Evolutionary conservation across 139 green algal genomes (phyloP), one percentile per base, ranked within the genome.

Genomic region (Eudorina sp.): DNA sequence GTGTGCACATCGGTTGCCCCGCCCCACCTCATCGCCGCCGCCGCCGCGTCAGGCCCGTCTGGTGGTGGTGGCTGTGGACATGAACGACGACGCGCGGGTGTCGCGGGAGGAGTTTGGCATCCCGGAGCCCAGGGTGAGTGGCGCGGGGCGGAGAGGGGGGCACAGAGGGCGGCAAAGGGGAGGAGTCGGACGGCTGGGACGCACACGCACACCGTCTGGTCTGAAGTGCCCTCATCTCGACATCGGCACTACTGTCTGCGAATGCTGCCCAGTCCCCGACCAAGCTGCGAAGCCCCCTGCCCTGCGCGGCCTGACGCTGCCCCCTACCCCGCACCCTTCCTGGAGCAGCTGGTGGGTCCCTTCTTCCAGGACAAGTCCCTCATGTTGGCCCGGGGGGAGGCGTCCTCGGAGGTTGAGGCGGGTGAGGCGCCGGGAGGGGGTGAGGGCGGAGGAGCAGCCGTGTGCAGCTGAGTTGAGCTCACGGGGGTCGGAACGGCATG

Each of bases 341-440:
- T 34, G 27, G 1, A 41, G 21, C 82, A 79, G 62, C 64, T 88
- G 45, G 64, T 68, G 34, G 83, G 83, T 2, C 83, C 83, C 48
- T 55, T 89, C 29, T 89, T 89, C 27, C 69, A 74, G 53, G 53
- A 83, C 83, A 55, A 29, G 34, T 31, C 36, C 13, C 18, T 53
- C 25, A 55, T 55, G 55, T 40, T 89, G 34, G 40, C 9, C 25
- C 55, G 53, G 18, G 55, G 31, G 53, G 38, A 38, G 53, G 38
- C 14, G 34, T 3, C 36, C 9, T 45, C 78, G 6, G 16, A 21
- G 29, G 7, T n/a, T 38, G 83, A 82, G 31, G 45, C 40, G 19
- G 69, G 83, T 70, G 69, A 27, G 83, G 16, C 7, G 29, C 48
- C 9, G 48, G 11, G 48, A 21, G 48, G 48, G 13, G 48, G 48